These are phyloP conservation scores for Aspergillus haitiensis DNA, from an alignment of 495 filamentous ascomycete species.

Conservation along the genomic window DNA sequence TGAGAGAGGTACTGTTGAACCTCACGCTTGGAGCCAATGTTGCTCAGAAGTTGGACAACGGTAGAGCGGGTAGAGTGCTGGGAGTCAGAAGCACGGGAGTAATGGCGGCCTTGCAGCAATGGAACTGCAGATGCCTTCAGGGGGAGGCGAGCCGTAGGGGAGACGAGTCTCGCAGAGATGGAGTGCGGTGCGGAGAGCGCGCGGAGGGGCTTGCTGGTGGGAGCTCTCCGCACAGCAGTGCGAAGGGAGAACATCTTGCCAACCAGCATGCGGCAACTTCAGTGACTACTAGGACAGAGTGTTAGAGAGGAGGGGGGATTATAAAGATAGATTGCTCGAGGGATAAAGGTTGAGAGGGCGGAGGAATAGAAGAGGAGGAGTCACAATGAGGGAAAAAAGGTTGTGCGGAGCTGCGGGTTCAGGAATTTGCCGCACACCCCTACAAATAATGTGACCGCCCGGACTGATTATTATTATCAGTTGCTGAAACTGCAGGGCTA, in stretches of 20 bases:
- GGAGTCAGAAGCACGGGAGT: constrained; percentile 49
- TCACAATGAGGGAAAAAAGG: constrained; percentile 26
- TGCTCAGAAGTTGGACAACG: constrained; percentile 91
- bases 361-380: constrained; percentile 16
- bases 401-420: constrained; percentile 28
- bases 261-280: constrained; percentile 54
- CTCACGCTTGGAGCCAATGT: constrained; percentile 94
- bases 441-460: constrained; percentile 21
- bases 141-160: constrained; percentile 26
- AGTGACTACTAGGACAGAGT: constrained; percentile 28
- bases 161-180: constrained; percentile 35
- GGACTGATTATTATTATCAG: constrained; percentile 31
- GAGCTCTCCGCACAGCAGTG: constrained; percentile 54
- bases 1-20: constrained; percentile 98
- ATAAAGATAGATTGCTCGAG: constrained; percentile 14
- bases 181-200: constrained; percentile 48
- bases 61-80: constrained; percentile 73
- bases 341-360: constrained; percentile 2
- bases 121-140: constrained; percentile 33
- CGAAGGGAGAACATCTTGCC: constrained; percentile 52
- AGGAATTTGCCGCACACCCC: constrained; percentile 23
- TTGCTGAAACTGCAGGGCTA: constrained; percentile 26
- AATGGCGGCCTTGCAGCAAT: constrained; percentile 40
- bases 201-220: constrained; percentile 45
- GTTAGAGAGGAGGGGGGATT: constrained; percentile 22